Evolutionary conservation across 345 rosid genomes (phyloP).

Genomic region (Mercurialis annua): DNA sequence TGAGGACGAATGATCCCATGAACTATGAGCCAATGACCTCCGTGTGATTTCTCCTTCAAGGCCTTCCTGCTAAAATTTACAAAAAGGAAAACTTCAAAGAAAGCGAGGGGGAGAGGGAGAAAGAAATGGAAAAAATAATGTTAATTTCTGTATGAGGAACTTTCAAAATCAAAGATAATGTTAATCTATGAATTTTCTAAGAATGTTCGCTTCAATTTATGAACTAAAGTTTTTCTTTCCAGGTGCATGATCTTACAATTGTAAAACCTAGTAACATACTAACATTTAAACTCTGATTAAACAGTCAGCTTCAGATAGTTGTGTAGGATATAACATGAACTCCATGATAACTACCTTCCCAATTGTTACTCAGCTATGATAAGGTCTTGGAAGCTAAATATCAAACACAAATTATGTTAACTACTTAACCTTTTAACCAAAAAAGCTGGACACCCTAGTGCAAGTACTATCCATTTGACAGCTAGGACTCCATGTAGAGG

Average conservation of each 20-base stretch:
- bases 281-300: background rate
- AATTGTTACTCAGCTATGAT: background rate
- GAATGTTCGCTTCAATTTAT: background rate
- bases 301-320: background rate
- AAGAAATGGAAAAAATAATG: background rate
- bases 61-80: constrained; percentile 62
- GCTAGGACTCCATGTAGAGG: background rate
- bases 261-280: background rate
- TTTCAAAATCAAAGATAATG: background rate
- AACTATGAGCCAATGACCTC: constrained; percentile 74
- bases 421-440: too few relatives aligned
- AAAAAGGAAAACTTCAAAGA: constrained; percentile 5
- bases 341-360: background rate
- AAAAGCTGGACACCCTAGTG: background rate
- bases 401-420: background rate
- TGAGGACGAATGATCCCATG: constrained; percentile 81
- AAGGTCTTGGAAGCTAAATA: background rate
- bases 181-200: background rate
- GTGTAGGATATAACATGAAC: constrained; percentile 1
- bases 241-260: background rate
- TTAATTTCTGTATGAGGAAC: background rate
- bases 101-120: background rate
- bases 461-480: background rate
- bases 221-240: background rate
- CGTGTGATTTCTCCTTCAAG: constrained; percentile 71